Evolutionary conservation across 306 rosid species (phyloP).

Genomic region (Dryas octopetala): DNA sequence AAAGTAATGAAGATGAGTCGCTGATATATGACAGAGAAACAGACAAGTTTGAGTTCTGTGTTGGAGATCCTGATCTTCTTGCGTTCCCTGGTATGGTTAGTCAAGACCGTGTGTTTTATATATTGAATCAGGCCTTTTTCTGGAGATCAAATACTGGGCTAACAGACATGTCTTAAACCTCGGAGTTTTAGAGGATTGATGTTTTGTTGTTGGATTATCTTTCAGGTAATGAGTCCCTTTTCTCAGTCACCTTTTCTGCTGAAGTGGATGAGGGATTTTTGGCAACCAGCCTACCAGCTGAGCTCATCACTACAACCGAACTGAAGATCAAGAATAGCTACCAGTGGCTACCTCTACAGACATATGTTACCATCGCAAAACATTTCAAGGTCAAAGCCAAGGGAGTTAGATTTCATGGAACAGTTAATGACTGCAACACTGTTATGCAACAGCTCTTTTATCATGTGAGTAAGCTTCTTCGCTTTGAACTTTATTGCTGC

Average conservation of each 20-base stretch:
- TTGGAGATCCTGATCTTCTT: conserved; percentile 80
- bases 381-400: conserved; percentile 73
- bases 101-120: background rate
- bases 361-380: conserved; percentile 78
- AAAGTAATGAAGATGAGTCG: conserved; percentile 50
- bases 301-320: conserved; percentile 67
- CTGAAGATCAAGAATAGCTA: conserved; percentile 47
- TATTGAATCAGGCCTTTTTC: no score
- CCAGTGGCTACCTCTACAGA: conserved; percentile 80
- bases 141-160: background rate
- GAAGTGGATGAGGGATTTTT: conserved; percentile 74
- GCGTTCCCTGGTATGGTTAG: conserved; percentile 60
- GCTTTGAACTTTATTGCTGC: background rate
- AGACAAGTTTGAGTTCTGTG: conserved; percentile 63
- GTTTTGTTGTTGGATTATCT: conserved; percentile 25
- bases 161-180: background rate
- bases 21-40: conserved; percentile 59
- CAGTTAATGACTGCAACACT: conserved; percentile 61
- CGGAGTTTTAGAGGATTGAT: background rate
- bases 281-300: conserved; percentile 63
- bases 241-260: conserved; percentile 58
- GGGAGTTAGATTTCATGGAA: conserved; percentile 73
- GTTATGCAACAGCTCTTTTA: conserved; percentile 63
- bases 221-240: conserved; percentile 51
- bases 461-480: conserved; percentile 37